Evolutionary conservation across 805 yeast species (phyloP).

Genomic region (Saccharomycopsis fodiens): DNA sequence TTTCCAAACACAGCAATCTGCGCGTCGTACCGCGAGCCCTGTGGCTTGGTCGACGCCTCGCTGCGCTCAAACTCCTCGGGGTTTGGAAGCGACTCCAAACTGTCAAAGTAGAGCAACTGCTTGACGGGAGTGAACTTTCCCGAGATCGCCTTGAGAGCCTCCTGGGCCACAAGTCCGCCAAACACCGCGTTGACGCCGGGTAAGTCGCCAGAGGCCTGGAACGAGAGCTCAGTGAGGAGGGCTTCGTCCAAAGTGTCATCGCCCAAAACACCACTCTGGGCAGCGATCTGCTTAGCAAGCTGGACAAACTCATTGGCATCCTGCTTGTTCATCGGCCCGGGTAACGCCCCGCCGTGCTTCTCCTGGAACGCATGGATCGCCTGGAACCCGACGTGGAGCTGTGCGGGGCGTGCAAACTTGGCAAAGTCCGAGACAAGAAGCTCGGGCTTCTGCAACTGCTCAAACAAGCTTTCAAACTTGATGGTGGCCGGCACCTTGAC

Average conservation of each 20-base stretch:
- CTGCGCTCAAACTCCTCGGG: constrained; percentile 49
- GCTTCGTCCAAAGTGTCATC: constrained; percentile 49
- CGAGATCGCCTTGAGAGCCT: constrained; percentile 88
- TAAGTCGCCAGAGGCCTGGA: constrained; percentile 84
- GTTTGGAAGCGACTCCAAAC: constrained; percentile 82
- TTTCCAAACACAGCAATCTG: constrained; percentile 92
- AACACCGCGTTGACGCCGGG: constrained; percentile 84
- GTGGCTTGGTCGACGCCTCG: constrained; percentile 66
- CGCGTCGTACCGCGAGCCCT: constrained; percentile 81
- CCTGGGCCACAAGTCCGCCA: constrained; percentile 96
- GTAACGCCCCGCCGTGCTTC: constrained; percentile 56
- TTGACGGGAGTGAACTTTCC: constrained; percentile 92
- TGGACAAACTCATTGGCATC: constrained; percentile 65
- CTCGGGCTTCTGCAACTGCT: constrained; percentile 73
- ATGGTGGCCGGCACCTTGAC: constrained; percentile 73
- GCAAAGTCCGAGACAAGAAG: constrained; percentile 81
- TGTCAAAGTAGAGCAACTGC: constrained; percentile 90
- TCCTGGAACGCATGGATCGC: constrained; percentile 72
- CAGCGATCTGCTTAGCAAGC: constrained; percentile 49
- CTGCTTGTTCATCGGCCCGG: constrained; percentile 65
- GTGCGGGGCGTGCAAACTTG: constrained; percentile 87
- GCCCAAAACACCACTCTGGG: constrained; percentile 46
- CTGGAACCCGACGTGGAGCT: constrained; percentile 85
- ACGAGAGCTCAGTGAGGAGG: constrained; percentile 64
- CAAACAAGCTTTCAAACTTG: constrained; percentile 53